These are phyloP conservation scores for Conidiobolus incongruus DNA, from an alignment of 371 early-diverging fungal genomes.

Conservation along the genomic window DNA sequence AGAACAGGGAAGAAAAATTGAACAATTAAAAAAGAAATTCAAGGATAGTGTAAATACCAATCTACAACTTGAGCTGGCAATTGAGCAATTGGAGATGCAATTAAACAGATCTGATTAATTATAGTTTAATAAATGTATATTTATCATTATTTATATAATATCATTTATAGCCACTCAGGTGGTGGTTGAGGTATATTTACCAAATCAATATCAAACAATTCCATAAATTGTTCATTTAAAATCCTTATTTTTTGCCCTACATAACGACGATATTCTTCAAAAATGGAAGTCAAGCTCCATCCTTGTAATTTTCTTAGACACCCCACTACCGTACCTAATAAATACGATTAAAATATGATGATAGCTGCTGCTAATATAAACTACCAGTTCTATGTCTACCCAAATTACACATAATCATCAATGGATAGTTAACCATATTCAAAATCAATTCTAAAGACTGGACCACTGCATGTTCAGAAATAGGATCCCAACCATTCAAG, in stretches of 20 bases:
- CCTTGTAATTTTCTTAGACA: slow-evolving; percentile 88
- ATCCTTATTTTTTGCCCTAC: slow-evolving; percentile 89
- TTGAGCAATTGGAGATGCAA: no score
- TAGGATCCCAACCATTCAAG: slow-evolving; percentile 85
- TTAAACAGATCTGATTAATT: no score
- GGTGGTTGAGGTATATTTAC: slow-evolving; percentile 51
- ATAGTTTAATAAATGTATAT: no score
- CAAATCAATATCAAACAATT: slow-evolving; percentile 87
- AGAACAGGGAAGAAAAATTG: no score
- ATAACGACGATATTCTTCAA: slow-evolving; percentile 90
- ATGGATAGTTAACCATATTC: slow-evolving; percentile 72
- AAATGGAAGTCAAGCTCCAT: slow-evolving; percentile 93
- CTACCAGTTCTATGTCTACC: slow-evolving; percentile 92
- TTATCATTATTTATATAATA: no score
- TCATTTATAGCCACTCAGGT: slow-evolving; percentile 67
- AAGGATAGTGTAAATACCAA: no score
- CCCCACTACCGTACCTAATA: slow-evolving; percentile 90
- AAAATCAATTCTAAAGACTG: slow-evolving; percentile 74
- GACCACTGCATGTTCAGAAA: slow-evolving; percentile 85
- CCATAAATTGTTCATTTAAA: slow-evolving; percentile 84
- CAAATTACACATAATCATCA: slow-evolving; percentile 92
- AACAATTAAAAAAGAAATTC: no score
- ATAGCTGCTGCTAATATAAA: no score
- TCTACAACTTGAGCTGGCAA: no score
- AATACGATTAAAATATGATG: no score